Evolutionary conservation across 164 flowering plant genomes (phyloP), one percentile per base, ranked within the genome.

Genomic region (Litsea cubeba): DNA sequence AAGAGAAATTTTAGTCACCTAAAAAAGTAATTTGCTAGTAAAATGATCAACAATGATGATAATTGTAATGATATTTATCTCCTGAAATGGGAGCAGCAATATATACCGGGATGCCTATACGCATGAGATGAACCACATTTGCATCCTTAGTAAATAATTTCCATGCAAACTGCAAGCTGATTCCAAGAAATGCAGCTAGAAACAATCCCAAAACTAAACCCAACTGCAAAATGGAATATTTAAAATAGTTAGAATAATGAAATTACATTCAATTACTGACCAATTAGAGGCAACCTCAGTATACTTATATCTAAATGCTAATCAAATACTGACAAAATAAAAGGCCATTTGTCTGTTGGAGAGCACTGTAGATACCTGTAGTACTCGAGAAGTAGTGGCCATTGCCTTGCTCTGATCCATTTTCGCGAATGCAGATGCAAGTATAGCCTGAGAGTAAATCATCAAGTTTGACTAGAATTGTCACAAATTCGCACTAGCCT

Each of bases 371-470:
- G 3, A 69, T 72, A 90, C 98, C 96, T 94, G 98, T 79, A 93
- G 68, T 25, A 93, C 97, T 73, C 99, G 84, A 14, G 91, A 74
- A 60, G 97, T 90, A 32, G 87, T 82, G 24, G 87, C 81, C 50
- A 78, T 78, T 69, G 89, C 96, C 81, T 84, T 92, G 51, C 80
- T 79, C 78, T 84, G 81, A 79, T 95, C 90, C 72, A 86, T 82
- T 70, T 84, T 84, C n/a, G 97, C 94, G 82, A 95, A 95, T 74
- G 97, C 86, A 72, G 87, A 82, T 10, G 98, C 99, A 72, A 95
- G 89, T 54, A 95, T 88, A 50, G 99, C 97, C 97, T 93, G 84
- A 28, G 22, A 14, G 17, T n/a, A 28, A 76, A 54, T 2, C 1
- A 24, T 20, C n/a, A 5, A 74, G 63, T 32, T n/a, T 50, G 69